Evolutionary conservation across 2,329 filamentous ascomycete genomes (phyloP).

Genomic region (Verticillium isaacii): DNA sequence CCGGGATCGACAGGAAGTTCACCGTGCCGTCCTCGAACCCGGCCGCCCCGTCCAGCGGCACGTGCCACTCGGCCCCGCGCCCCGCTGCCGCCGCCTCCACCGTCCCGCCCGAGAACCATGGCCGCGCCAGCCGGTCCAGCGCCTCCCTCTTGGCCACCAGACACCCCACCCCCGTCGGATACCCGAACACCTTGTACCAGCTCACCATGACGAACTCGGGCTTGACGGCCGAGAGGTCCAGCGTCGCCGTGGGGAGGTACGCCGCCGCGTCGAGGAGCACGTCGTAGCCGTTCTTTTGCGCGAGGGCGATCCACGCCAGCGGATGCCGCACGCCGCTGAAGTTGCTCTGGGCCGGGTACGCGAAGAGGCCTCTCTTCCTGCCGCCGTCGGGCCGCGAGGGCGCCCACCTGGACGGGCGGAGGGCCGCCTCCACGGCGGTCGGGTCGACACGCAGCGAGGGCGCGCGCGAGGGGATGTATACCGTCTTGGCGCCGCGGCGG

Average conservation of each 20-base stretch:
- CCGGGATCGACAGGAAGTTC: conserved; percentile 33
- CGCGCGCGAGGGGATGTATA: conserved; percentile 22
- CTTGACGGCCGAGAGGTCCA: conserved; percentile 26
- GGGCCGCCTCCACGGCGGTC: conserved; percentile 15
- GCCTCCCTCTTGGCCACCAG: conserved; percentile 27
- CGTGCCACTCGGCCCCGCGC: conserved; percentile 21
- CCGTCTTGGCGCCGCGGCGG: conserved; percentile 15
- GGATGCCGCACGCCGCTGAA: conserved; percentile 37
- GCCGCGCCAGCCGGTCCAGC: conserved; percentile 23
- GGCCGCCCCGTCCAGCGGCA: conserved; percentile 19
- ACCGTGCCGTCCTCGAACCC: conserved; percentile 36
- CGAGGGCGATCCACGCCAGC: conserved; percentile 27
- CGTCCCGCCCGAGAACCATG: conserved; percentile 36
- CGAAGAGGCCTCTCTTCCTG: conserved; percentile 29
- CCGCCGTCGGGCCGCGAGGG: not conserved
- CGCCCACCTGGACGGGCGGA: conserved; percentile 9
- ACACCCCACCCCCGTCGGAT: conserved; percentile 35
- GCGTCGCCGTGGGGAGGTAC: conserved; percentile 28
- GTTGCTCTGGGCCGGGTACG: conserved; percentile 41
- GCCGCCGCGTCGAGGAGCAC: conserved; percentile 35
- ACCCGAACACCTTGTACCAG: conserved; percentile 38
- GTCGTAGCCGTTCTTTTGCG: conserved; percentile 31
- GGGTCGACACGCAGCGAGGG: conserved; percentile 24
- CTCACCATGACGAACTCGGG: conserved; percentile 33
- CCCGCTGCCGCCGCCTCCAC: conserved; percentile 26